phyloP scores from a whole-genome alignment of 805 yeast genomes.

The Torulaspora delbrueckii region DNA sequence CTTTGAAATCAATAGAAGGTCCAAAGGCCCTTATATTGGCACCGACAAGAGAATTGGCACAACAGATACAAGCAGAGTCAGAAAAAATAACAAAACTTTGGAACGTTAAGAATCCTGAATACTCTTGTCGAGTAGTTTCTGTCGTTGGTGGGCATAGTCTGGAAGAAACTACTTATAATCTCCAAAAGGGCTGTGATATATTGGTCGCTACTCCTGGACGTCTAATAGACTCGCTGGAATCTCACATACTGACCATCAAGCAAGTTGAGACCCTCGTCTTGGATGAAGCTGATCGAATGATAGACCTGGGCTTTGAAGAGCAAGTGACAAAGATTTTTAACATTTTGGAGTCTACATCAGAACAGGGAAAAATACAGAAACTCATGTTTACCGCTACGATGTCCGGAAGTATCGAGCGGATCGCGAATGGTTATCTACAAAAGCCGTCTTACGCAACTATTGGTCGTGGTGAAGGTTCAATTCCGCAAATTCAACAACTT shows the following conservation, averaged over 20 bases:
- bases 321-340: slow-evolving; percentile 60
- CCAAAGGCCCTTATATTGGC: slow-evolving; percentile 74
- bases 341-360: slow-evolving; percentile 42
- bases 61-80: slow-evolving; percentile 73
- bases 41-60: slow-evolving; percentile 92
- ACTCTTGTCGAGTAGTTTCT: slow-evolving; percentile 47
- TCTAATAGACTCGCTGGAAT: slow-evolving; percentile 70
- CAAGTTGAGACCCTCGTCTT: slow-evolving; percentile 65
- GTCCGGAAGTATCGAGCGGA: slow-evolving; percentile 63
- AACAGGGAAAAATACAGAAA: slow-evolving; percentile 46
- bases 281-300: slow-evolving; percentile 96
- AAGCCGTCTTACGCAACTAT: slow-evolving; percentile 62
- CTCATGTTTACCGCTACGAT: slow-evolving; percentile 95
- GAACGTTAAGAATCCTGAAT: slow-evolving; percentile 27
- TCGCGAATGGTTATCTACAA: slow-evolving; percentile 57
- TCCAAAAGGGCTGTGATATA: slow-evolving; percentile 63
- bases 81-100: slow-evolving; percentile 42
- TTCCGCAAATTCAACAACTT: slow-evolving; percentile 53
- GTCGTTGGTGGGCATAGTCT: slow-evolving; percentile 89
- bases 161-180: slow-evolving; percentile 59
- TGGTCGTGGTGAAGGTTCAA: slow-evolving; percentile 63
- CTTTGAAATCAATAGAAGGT: slow-evolving; percentile 49
- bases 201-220: slow-evolving; percentile 95
- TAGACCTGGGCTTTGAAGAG: slow-evolving; percentile 88
- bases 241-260: slow-evolving; percentile 54